Conservation (phyloP, 805 yeast genomes). For the Sugiyamaella valdiviana region DNA sequence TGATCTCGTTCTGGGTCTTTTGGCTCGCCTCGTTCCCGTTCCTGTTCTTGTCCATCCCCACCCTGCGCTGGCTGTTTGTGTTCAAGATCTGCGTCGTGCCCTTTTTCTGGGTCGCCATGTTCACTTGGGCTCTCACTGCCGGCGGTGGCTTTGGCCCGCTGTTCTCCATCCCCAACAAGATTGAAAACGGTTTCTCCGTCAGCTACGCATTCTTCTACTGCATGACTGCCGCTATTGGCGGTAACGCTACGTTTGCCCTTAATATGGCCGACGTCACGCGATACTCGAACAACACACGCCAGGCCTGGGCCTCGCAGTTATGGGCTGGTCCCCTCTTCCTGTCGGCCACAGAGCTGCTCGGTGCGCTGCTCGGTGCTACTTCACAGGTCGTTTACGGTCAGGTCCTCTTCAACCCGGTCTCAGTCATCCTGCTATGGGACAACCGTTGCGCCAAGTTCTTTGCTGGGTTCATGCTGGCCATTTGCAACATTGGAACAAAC, state of each 20-base stretch:
- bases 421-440: slow-evolving; percentile 16
- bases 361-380: slow-evolving; percentile 41
- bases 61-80: slow-evolving; percentile 74
- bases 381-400: slow-evolving; percentile 39
- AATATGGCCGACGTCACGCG: slow-evolving; percentile 3
- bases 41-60: slow-evolving; percentile 75
- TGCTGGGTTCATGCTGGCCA: slow-evolving; percentile 38
- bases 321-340: slow-evolving; percentile 1
- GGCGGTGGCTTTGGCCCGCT: background rate
- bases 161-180: background rate
- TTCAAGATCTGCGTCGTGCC: slow-evolving; percentile 73
- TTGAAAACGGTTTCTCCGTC: background rate
- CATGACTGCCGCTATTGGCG: slow-evolving; percentile 3
- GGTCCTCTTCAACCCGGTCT: slow-evolving; percentile 41
- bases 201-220: slow-evolving; percentile 3
- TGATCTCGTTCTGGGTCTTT: slow-evolving; percentile 22
- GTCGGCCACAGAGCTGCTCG: slow-evolving; percentile 19
- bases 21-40: slow-evolving; percentile 46
- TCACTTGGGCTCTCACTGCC: slow-evolving; percentile 57
- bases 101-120: slow-evolving; percentile 54
- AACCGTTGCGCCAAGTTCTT: slow-evolving; percentile 55
- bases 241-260: slow-evolving; percentile 1
- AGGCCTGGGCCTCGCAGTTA: slow-evolving; percentile 2
- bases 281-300: background rate
- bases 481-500: slow-evolving; percentile 31